phyloP scores from a whole-genome alignment of 768 basidiomycete species.

The Rhodocollybia butyracea region DNA sequence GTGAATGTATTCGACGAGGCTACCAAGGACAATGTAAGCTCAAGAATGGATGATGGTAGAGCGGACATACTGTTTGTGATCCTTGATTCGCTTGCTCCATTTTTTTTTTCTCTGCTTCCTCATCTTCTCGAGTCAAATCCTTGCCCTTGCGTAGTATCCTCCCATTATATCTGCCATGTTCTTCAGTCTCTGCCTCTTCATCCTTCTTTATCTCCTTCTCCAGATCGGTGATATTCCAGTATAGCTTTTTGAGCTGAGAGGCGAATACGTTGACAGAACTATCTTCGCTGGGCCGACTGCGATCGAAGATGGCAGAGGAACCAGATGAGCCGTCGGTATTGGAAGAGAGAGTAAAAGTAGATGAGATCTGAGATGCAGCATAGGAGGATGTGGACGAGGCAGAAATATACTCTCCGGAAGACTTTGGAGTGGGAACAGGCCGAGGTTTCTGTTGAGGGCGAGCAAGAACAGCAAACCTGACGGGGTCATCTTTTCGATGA shows the following conservation, averaged over 20 bases:
- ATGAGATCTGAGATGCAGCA: conserved; percentile 63
- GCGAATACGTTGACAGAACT: conserved; percentile 68
- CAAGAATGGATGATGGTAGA: conserved; percentile 2
- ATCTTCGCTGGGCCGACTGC: conserved; percentile 45
- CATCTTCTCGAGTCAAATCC: conserved; percentile 31
- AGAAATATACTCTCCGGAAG: conserved; percentile 68
- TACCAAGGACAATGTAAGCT: conserved; percentile 26
- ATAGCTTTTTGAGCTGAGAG: conserved; percentile 73
- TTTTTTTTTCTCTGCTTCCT: conserved; percentile 72
- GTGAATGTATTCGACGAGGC: conserved; percentile 88
- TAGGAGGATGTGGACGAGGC: conserved; percentile 76
- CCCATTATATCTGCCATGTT: conserved; percentile 41
- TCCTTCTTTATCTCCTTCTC: conserved; percentile 74
- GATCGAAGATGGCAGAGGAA: conserved; percentile 67
- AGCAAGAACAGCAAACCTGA: conserved; percentile 70
- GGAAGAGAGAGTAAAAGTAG: conserved; percentile 70
- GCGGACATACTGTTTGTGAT: conserved; percentile 88
- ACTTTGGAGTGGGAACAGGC: conserved; percentile 52
- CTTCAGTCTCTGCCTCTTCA: conserved; percentile 54
- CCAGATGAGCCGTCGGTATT: conserved; percentile 75
- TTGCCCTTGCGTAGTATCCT: conserved; percentile 43
- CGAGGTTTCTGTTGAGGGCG: conserved; percentile 41
- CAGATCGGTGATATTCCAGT: conserved; percentile 76
- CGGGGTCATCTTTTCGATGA: conserved; percentile 87
- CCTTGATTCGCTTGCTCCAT: conserved; percentile 65